A percentile compares a stretch with the other conserved stretches of the same genome.
These are phyloP conservation scores for Mucor piriformis DNA, from an alignment of 371 early-diverging fungal genomes.

Conservation along the genomic window DNA sequence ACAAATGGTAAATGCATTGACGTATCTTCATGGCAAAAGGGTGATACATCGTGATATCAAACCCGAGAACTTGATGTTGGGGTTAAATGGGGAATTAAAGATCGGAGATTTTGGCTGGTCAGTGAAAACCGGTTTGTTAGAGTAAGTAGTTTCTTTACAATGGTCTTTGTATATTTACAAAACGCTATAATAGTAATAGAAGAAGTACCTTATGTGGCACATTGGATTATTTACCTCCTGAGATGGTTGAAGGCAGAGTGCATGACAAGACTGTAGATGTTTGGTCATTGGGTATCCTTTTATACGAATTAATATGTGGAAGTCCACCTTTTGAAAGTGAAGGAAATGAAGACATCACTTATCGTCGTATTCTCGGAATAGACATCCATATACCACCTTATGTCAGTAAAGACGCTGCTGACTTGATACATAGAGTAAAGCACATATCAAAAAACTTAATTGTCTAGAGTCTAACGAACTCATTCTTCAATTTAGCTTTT, in stretches of 20 bases:
- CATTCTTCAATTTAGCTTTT: constrained; percentile 60
- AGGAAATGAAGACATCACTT: constrained; percentile 61
- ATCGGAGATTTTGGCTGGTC: constrained; percentile 60
- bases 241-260: constrained; percentile 77
- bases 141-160: constrained; percentile 28
- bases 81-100: constrained; percentile 52
- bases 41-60: constrained; percentile 98
- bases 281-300: constrained; percentile 87
- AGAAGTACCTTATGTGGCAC: constrained; percentile 97
- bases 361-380: constrained; percentile 81
- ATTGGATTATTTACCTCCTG: constrained; percentile 97
- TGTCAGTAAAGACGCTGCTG: constrained; percentile 85
- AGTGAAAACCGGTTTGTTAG: constrained; percentile 38
- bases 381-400: constrained; percentile 84
- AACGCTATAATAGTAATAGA: constrained; percentile 37
- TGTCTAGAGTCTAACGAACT: no score
- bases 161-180: background rate
- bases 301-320: constrained; percentile 96
- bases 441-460: no score
- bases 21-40: constrained; percentile 91
- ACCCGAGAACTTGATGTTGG: constrained; percentile 93
- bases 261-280: constrained; percentile 84
- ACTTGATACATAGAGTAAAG: constrained; percentile 83
- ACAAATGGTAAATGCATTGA: constrained; percentile 78
- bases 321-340: constrained; percentile 95